These are phyloP conservation scores for Quercus suber DNA, from an alignment of 306 rosid species.

Conservation along the genomic window DNA sequence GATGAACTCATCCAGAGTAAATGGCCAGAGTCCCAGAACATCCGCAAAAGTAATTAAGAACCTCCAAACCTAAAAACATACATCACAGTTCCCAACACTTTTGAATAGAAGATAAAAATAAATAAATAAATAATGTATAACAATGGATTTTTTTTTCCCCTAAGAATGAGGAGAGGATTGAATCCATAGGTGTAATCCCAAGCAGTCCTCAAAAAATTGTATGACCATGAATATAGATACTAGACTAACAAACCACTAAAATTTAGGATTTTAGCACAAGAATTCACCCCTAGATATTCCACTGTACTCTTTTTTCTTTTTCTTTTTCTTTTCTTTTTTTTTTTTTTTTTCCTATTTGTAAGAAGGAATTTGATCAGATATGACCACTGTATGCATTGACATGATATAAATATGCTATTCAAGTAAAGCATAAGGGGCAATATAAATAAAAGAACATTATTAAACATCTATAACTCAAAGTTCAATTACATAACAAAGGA, in stretches of 20 bases:
- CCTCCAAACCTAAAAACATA: slow-evolving; percentile 66
- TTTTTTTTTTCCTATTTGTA: not conserved
- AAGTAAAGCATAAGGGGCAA: not conserved
- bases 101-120: not conserved
- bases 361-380: no score
- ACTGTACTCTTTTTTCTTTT: not conserved
- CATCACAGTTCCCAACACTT: not conserved
- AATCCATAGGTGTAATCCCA: no score
- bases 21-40: slow-evolving; percentile 75
- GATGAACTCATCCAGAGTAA: slow-evolving; percentile 81
- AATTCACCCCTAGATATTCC: not conserved
- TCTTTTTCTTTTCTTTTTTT: not conserved
- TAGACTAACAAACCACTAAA: slow-evolving; percentile 4
- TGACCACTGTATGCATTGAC: no score
- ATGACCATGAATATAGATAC: not conserved
- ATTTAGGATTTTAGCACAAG: not conserved
- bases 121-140: no score
- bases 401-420: no score
- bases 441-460: not conserved
- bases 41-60: slow-evolving; percentile 73
- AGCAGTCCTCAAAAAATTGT: not conserved
- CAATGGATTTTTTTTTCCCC: no score
- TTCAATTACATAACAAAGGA: not conserved
- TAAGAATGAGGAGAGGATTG: no score
- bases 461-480: not conserved